Evolutionary conservation across 2,329 filamentous ascomycete species (phyloP), one percentile per base, ranked within the genome.

Genomic region (Exophiala phaeomuriformis): DNA sequence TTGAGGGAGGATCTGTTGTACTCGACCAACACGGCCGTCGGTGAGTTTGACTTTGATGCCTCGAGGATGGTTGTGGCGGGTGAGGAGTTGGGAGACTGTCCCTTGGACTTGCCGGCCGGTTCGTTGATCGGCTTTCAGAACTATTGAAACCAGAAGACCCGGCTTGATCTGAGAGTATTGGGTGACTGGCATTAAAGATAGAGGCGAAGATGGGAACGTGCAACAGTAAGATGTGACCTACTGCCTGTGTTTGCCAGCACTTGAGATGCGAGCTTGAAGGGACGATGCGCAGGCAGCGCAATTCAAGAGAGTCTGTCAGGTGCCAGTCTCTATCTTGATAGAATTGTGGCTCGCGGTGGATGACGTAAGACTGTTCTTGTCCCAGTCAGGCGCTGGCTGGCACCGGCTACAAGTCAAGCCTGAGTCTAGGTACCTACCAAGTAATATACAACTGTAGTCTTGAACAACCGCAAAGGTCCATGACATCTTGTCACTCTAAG

Each of bases 11-110:
- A 63, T 54, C 44, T 56, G 55, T 68, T 90, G 87, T 30, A 91
- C 87, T 10, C 87, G 73, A 1, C 87, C 87, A 2, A 91, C 80
- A 29, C 84, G 76, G 1, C 86, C 86, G 66, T 87, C 85, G 1
- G 73, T 71, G 4, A 91, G 73, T 2, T 86, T 80, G 28, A 90
- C 86, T 68, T 90, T 91, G 71, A 90, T 87, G 35, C 87, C 87
- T 6, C 85, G 77, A 2, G 85, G 85, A 63, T 91, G 87, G 61
- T 90, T 81, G 29, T 85, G 85, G 1, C 79, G 74, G 1, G 86
- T 90, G 45, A 91, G 74, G 0, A 90, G 68, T 43, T 88, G 80
- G 49, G 77, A 75, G 1, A 91, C 81, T 3, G 75, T 68, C 28
- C 87, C 87, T 42, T 75, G 72, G 1, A 88, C 86, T 62, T 88